phyloP scores from a whole-genome alignment of 345 rosid genomes.

The Camelina hispida region DNA sequence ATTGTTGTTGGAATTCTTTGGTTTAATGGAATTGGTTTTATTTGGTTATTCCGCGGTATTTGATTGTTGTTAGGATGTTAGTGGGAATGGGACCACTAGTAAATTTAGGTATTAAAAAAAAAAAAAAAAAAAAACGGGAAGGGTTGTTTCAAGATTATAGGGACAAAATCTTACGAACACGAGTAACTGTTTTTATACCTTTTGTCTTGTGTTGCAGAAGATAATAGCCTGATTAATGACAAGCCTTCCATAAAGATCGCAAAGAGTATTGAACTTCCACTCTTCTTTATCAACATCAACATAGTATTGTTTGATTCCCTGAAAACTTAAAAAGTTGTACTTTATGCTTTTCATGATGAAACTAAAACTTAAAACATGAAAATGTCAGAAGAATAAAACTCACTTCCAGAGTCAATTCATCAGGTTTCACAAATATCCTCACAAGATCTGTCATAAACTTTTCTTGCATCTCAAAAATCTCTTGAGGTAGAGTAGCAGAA shows the following conservation, averaged over 20 bases:
- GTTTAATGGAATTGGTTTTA: too few relatives aligned
- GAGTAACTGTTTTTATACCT: conserved; percentile 50
- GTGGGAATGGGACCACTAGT: too few relatives aligned
- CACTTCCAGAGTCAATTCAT: conserved; percentile 90
- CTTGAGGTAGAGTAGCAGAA: conserved; percentile 96
- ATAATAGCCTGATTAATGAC: conserved; percentile 92
- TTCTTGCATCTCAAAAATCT: conserved; percentile 89
- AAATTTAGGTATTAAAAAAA: too few relatives aligned
- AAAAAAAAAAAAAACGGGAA: too few relatives aligned
- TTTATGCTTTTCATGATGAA: neutral
- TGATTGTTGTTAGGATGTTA: too few relatives aligned
- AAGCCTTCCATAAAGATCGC: conserved; percentile 93
- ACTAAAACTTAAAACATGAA: neutral
- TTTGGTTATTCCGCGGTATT: too few relatives aligned
- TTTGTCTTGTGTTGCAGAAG: conserved; percentile 93
- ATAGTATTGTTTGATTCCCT: conserved; percentile 94
- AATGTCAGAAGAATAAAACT: conserved; percentile 7
- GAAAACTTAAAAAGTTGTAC: neutral
- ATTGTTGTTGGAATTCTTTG: too few relatives aligned
- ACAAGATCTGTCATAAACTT: conserved; percentile 98
- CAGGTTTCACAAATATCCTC: conserved; percentile 93
- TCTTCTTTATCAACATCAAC: conserved; percentile 95
- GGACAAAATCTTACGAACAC: conserved; percentile 1
- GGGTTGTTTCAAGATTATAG: too few relatives aligned
- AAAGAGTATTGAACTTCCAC: conserved; percentile 95